Evolutionary conservation across 306 rosid species (phyloP).

Genomic region (Canavalia gladiata): DNA sequence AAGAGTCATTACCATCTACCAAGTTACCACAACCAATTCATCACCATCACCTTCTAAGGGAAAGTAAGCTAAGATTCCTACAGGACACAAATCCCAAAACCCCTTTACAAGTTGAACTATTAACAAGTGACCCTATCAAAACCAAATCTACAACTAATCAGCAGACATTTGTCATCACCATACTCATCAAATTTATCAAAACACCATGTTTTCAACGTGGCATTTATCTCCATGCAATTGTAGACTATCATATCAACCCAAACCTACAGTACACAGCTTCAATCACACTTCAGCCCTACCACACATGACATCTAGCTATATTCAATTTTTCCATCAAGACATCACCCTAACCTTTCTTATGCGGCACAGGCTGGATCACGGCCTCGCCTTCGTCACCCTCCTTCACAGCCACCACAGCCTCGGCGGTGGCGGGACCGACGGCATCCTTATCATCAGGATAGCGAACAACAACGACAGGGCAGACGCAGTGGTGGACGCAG

Average conservation of each 20-base stretch:
- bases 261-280: neutral
- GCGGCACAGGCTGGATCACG: slow-evolving; percentile 52
- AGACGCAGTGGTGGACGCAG: slow-evolving; percentile 94
- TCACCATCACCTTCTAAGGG: neutral
- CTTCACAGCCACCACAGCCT: slow-evolving; percentile 54
- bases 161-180: slow-evolving; percentile 30
- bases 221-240: neutral
- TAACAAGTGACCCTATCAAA: slow-evolving; percentile 10
- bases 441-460: slow-evolving; percentile 83
- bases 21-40: neutral
- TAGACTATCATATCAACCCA: neutral
- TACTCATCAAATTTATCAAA: neutral
- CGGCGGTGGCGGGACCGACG: slow-evolving; percentile 3
- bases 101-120: neutral
- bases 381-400: slow-evolving; percentile 60
- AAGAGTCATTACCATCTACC: neutral
- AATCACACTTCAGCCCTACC: neutral
- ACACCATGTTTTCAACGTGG: neutral
- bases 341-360: slow-evolving; percentile 66
- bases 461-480: slow-evolving; percentile 95
- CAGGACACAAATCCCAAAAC: neutral
- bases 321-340: neutral
- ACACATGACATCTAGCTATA: neutral
- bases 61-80: neutral
- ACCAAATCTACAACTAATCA: neutral